phyloP scores from a whole-genome alignment of 306 rosid genomes.

The Prunus campanulata region DNA sequence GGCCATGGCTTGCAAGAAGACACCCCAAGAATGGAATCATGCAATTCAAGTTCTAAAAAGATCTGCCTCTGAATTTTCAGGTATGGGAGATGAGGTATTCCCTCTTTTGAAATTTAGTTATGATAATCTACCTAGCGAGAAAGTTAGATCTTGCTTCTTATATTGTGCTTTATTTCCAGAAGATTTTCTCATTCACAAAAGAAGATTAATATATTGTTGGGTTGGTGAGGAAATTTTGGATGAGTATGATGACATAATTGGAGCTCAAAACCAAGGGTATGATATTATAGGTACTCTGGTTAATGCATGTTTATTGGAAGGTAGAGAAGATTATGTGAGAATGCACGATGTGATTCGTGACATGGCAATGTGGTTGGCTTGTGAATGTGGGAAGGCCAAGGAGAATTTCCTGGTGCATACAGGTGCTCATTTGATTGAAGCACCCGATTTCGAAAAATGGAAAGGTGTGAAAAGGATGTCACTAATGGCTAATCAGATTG shows the following conservation, averaged over 20 bases:
- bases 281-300: conserved; percentile 4
- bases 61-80: neutral
- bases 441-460: neutral
- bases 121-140: neutral
- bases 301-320: conserved; percentile 9
- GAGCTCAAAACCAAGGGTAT: neutral
- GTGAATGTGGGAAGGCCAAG: neutral
- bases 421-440: neutral
- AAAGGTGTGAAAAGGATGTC: neutral
- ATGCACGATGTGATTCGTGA: conserved; percentile 18
- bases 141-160: neutral
- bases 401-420: neutral
- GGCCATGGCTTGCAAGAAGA: neutral
- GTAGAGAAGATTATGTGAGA: neutral
- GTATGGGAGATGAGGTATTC: neutral
- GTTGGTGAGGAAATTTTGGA: conserved; percentile 15
- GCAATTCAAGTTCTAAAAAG: neutral
- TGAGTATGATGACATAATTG: neutral
- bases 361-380: conserved; percentile 5
- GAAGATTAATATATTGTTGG: neutral
- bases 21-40: neutral
- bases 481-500: neutral
- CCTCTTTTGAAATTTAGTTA: neutral
- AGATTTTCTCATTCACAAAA: neutral
- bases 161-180: neutral